phyloP scores from a whole-genome alignment of 2,329 filamentous ascomycete genomes.

The Zymoseptoria tritici region DNA sequence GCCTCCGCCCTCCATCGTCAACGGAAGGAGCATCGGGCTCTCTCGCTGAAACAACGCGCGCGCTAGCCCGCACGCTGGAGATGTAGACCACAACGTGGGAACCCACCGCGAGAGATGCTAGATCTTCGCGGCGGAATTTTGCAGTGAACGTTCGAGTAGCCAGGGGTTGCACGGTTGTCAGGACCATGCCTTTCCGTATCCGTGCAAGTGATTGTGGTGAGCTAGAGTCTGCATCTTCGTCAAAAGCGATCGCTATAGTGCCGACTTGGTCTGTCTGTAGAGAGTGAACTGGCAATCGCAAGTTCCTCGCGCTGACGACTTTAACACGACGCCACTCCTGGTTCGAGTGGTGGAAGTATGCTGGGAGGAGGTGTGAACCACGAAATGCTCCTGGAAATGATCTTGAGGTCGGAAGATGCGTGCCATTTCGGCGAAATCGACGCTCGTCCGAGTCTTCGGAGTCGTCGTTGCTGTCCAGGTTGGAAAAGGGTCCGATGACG shows the following conservation, averaged over 20 bases:
- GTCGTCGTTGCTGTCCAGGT: constrained; percentile 25
- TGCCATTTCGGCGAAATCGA: constrained; percentile 18
- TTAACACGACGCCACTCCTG: constrained; percentile 73
- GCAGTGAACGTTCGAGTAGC: constrained; percentile 48
- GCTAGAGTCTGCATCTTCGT: constrained; percentile 29
- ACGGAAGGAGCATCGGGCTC: constrained; percentile 22
- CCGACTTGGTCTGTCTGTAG: constrained; percentile 78
- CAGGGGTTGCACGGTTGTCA: constrained; percentile 55
- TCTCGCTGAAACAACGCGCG: constrained; percentile 54
- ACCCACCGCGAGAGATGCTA: constrained; percentile 57
- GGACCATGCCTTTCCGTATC: constrained; percentile 72
- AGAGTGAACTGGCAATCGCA: constrained; percentile 72
- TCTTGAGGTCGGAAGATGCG: constrained; percentile 35
- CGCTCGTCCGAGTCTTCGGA: constrained; percentile 31
- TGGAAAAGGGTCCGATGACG: constrained; percentile 63
- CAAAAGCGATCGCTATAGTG: constrained; percentile 67
- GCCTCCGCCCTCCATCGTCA: neutral
- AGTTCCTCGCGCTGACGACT: constrained; percentile 78
- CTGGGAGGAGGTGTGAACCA: constrained; percentile 17
- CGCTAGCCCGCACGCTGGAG: constrained; percentile 76
- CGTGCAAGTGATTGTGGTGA: constrained; percentile 29
- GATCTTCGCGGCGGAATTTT: constrained; percentile 57
- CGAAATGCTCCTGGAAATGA: constrained; percentile 43
- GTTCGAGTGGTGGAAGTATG: constrained; percentile 20
- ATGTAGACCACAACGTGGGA: constrained; percentile 75